Conservation (phyloP, 768 basidiomycete genomes). For the Collybia sp. region DNA sequence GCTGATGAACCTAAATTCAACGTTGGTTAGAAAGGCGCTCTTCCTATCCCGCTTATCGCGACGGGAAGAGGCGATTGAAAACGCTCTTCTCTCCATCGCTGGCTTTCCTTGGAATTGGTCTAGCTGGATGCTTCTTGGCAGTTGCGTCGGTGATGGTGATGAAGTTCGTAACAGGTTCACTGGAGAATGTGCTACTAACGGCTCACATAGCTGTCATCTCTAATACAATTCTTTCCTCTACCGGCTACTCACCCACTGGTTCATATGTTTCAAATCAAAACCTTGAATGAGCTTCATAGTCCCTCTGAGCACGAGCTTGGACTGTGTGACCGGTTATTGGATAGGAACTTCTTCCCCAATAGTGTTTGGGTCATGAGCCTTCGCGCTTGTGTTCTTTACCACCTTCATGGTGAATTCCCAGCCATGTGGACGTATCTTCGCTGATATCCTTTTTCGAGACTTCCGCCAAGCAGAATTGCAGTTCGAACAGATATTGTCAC, state of each 20-base stretch:
- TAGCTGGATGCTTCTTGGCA: slow-evolving; percentile 79
- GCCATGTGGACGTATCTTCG: slow-evolving; percentile 1
- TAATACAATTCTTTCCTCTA: slow-evolving; percentile 44
- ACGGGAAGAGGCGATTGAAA: slow-evolving; percentile 84
- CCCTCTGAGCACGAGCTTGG: slow-evolving; percentile 83
- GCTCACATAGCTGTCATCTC: slow-evolving; percentile 36
- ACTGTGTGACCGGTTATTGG: slow-evolving; percentile 74
- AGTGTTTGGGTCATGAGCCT: slow-evolving; percentile 86
- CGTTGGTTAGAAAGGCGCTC: slow-evolving; percentile 63
- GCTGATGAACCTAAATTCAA: no score
- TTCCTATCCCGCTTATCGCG: slow-evolving; percentile 76
- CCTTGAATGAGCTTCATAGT: slow-evolving; percentile 84
- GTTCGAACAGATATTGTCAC: slow-evolving; percentile 75
- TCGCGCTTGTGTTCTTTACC: slow-evolving; percentile 83
- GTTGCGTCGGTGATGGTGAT: slow-evolving; percentile 77
- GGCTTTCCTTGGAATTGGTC: slow-evolving; percentile 94
- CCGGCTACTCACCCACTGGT: slow-evolving; percentile 43
- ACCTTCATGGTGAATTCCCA: slow-evolving; percentile 70
- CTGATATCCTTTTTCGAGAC: slow-evolving; percentile 42
- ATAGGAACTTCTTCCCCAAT: slow-evolving; percentile 68
- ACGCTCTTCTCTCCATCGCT: slow-evolving; percentile 67
- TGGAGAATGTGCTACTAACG: slow-evolving; percentile 10
- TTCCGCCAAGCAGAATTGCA: slow-evolving; percentile 81
- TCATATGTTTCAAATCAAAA: slow-evolving; percentile 81
- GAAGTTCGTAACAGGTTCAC: slow-evolving; percentile 50